These are phyloP conservation scores for Podila epicladia DNA, from an alignment of 192 early-diverging fungal species.

Conservation along the genomic window DNA sequence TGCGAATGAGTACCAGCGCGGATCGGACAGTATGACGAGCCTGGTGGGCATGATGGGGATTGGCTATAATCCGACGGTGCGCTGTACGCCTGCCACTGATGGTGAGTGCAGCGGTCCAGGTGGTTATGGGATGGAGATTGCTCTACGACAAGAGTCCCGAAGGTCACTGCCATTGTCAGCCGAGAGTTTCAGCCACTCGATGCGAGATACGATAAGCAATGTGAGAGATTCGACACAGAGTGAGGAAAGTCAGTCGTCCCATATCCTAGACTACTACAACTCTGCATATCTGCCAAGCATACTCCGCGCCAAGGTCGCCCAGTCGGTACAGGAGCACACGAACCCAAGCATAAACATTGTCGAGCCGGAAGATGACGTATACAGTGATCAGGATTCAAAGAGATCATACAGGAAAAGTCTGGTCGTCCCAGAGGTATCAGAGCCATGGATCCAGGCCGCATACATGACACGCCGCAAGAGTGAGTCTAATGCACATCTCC, in stretches of 20 bases:
- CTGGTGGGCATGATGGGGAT: constrained; percentile 46
- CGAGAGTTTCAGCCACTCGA: not conserved
- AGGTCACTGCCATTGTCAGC: too few species aligned
- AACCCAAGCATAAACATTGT: not conserved
- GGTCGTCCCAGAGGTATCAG: not conserved
- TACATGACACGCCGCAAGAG: constrained; percentile 48
- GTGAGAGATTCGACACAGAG: constrained; percentile 19
- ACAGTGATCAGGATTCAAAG: not conserved
- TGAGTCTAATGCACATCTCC: not conserved
- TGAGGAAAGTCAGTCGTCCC: constrained; percentile 17
- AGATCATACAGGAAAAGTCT: not conserved
- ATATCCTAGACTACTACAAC: constrained; percentile 34
- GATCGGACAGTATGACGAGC: constrained; percentile 13
- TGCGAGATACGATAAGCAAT: not conserved
- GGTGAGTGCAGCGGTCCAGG: constrained; percentile 5
- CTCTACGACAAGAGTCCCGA: not conserved
- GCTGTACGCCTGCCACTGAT: constrained; percentile 26
- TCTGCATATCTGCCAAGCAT: constrained; percentile 2
- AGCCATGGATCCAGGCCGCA: constrained; percentile 31
- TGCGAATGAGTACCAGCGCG: constrained; percentile 13
- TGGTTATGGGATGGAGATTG: not conserved
- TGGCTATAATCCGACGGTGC: constrained; percentile 29
- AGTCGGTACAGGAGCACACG: not conserved
- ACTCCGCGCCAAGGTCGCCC: not conserved
- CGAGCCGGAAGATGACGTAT: not conserved